Conservation (phyloP, 495 filamentous ascomycete species). For the Massariosphaeria phaeospora region DNA sequence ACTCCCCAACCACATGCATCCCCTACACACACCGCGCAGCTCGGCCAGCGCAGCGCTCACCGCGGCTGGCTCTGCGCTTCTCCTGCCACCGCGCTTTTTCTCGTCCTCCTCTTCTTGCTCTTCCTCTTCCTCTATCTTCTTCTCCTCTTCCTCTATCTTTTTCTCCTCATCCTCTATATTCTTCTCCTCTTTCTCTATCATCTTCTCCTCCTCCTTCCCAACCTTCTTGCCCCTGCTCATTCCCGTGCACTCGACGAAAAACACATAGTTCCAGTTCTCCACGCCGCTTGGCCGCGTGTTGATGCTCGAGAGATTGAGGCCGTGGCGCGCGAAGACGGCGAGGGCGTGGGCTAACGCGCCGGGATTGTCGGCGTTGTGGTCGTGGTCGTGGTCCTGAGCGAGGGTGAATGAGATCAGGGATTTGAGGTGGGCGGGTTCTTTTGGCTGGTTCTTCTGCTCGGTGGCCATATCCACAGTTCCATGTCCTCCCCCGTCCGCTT, state of each 20-base stretch:
- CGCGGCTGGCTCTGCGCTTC: no score
- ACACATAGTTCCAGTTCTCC: slow-evolving; percentile 82
- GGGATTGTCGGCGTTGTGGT: slow-evolving; percentile 47
- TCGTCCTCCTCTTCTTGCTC: no score
- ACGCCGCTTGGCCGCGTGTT: slow-evolving; percentile 74
- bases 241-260: slow-evolving; percentile 86
- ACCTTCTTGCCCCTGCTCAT: slow-evolving; percentile 42
- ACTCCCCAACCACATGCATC: slow-evolving; percentile 40
- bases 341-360: slow-evolving; percentile 79
- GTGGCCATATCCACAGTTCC: neutral
- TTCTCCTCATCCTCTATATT: no score
- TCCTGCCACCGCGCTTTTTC: no score
- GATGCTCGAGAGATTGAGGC: slow-evolving; percentile 85
- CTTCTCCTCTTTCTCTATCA: no score
- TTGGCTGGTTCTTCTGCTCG: neutral
- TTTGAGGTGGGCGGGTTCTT: slow-evolving; percentile 44
- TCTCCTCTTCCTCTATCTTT: no score
- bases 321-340: slow-evolving; percentile 64
- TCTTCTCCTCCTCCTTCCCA: slow-evolving; percentile 46
- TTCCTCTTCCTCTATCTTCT: no score
- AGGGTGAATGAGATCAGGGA: slow-evolving; percentile 77
- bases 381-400: no score
- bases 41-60: no score
- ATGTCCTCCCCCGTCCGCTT: slow-evolving; percentile 36
- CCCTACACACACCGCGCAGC: slow-evolving; percentile 29